Evolutionary conservation across 73 alveolate species (phyloP).

Genomic region (Symbiodinium natans): DNA sequence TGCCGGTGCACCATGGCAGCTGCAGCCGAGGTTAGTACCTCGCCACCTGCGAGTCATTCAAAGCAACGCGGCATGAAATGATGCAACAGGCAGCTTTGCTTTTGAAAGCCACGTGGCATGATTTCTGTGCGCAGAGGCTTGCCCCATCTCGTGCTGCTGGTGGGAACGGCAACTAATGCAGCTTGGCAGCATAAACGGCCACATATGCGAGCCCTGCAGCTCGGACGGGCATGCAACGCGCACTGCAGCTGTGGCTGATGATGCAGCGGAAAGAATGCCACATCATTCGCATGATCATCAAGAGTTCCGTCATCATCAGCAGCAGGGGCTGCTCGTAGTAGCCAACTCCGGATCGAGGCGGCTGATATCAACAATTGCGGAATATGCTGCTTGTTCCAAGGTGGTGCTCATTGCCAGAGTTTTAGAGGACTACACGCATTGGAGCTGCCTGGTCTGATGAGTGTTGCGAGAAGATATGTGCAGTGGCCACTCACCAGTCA

Average conservation of each 20-base stretch:
- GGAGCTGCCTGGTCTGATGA: not conserved
- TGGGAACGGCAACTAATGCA: slow-evolving; percentile 47
- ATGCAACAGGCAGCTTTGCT: too few species aligned
- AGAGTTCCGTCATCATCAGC: not conserved
- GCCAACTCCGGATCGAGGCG: too few species aligned
- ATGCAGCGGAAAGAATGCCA: too few species aligned
- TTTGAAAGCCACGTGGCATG: not conserved
- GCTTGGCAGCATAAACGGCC: not conserved
- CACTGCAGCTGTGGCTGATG: too few species aligned
- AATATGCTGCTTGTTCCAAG: too few species aligned
- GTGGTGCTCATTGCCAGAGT: not conserved
- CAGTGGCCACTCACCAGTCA: too few species aligned
- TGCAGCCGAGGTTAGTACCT: slow-evolving; percentile 60
- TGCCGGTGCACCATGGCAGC: too few species aligned
- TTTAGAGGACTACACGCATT: not conserved
- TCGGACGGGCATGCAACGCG: too few species aligned
- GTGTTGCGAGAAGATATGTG: too few species aligned
- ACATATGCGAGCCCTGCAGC: too few species aligned
- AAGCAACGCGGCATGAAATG: not conserved
- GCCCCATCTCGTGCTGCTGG: slow-evolving; percentile 38
- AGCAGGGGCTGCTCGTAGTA: not conserved
- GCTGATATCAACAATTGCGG: too few species aligned
- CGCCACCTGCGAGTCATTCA: slow-evolving; percentile 44
- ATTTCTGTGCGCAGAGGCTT: not conserved
- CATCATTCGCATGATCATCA: too few species aligned